These are phyloP conservation scores for Aotearoamyces nothofagi DNA, from an alignment of 2,329 filamentous ascomycete genomes.

Conservation along the genomic window DNA sequence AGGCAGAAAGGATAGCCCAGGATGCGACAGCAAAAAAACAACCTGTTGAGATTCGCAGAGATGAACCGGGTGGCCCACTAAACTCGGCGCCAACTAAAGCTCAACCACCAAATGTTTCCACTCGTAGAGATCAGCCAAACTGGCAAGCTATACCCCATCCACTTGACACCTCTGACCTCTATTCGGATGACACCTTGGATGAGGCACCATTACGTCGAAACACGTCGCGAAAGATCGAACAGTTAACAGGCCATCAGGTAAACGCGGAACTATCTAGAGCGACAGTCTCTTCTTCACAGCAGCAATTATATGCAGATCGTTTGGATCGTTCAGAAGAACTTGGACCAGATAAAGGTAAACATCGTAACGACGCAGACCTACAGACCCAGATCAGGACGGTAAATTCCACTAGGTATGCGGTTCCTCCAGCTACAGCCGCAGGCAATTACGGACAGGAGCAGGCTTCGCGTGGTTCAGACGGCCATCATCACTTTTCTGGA, in stretches of 20 bases:
- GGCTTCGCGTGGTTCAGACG: constrained; percentile 1
- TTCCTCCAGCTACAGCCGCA: constrained; percentile 7
- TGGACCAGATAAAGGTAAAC: neutral
- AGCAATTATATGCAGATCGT: constrained; percentile 1
- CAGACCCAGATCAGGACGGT: constrained; percentile 6
- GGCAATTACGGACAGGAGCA: constrained; percentile 8
- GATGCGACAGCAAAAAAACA: constrained; percentile 14
- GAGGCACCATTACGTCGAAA: constrained; percentile 12
- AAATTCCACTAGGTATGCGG: constrained; percentile 11
- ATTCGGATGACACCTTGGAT: constrained; percentile 7
- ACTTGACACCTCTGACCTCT: too few relatives aligned
- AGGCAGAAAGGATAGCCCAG: constrained; percentile 25
- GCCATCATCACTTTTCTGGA: constrained; percentile 15
- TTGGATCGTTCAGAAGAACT: constrained; percentile 1
- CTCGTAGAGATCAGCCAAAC: too few relatives aligned
- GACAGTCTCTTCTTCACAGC: constrained; percentile 1
- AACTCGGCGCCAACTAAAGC: constrained; percentile 6
- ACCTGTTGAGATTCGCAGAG: constrained; percentile 7
- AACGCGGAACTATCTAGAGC: neutral
- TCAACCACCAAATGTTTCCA: neutral
- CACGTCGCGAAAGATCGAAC: constrained; percentile 14
- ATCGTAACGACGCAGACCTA: constrained; percentile 5
- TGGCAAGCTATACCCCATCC: too few relatives aligned
- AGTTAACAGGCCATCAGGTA: constrained; percentile 10
- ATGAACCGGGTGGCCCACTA: constrained; percentile 4